These are phyloP conservation scores for Iris pallida DNA, from an alignment of 116 monocot genomes.

Conservation along the genomic window DNA sequence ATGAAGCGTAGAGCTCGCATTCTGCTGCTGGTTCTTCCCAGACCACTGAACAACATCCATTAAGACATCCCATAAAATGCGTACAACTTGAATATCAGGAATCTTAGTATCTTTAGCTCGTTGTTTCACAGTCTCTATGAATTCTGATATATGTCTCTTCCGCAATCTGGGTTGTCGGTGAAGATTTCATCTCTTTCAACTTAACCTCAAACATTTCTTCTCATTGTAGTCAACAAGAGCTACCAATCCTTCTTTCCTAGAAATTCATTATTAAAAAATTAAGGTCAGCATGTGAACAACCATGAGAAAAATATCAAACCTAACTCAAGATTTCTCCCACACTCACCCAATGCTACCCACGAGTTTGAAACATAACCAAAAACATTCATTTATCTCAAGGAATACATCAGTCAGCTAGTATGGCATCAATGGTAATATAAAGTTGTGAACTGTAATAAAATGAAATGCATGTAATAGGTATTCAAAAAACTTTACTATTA, in stretches of 20 bases:
- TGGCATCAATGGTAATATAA: no score
- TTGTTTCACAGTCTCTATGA: constrained; percentile 77
- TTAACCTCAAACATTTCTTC: constrained; percentile 89
- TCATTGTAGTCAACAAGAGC: constrained; percentile 61
- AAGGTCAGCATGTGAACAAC: neutral
- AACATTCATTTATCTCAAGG: no score
- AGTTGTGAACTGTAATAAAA: no score
- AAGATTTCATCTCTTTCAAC: constrained; percentile 82
- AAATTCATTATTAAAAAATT: neutral
- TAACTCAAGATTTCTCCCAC: neutral
- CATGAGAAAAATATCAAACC: neutral
- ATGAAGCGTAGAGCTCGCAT: constrained; percentile 84
- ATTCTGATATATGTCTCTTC: constrained; percentile 81
- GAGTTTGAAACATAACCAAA: no score
- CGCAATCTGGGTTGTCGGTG: constrained; percentile 65
- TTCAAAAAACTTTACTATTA: no score
- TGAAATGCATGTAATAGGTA: no score
- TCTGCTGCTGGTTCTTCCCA: constrained; percentile 99
- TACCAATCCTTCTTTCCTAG: constrained; percentile 73
- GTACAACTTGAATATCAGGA: constrained; percentile 88
- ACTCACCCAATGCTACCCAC: neutral
- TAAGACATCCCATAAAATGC: constrained; percentile 86
- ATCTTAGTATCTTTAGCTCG: constrained; percentile 77
- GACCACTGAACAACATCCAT: constrained; percentile 99
- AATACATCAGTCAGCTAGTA: no score